These are phyloP conservation scores for Cercospora sp. DNA, from an alignment of 2,329 filamentous ascomycete species.

Conservation along the genomic window DNA sequence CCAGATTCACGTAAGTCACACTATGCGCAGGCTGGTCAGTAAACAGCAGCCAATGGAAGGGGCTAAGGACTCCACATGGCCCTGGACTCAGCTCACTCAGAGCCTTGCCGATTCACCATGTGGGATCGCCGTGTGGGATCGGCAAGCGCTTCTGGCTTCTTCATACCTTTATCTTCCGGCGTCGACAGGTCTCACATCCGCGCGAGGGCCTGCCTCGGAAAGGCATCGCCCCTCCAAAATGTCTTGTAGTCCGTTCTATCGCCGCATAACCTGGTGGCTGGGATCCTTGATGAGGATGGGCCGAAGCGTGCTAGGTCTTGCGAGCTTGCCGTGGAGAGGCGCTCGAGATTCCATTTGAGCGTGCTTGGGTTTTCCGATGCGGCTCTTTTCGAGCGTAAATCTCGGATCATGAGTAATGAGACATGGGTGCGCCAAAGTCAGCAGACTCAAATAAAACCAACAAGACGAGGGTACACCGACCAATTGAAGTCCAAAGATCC, in stretches of 20 bases:
- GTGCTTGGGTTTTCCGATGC: conserved; percentile 1
- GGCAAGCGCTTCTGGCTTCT: not conserved
- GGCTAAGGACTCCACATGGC: not conserved
- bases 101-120: not conserved
- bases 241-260: not conserved
- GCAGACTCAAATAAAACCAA: not conserved
- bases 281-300: conserved; percentile 5
- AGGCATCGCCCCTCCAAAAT: conserved; percentile 13
- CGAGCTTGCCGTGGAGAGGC: conserved; percentile 3
- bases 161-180: conserved; percentile 30
- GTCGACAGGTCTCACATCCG: conserved; percentile 28
- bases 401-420: conserved; percentile 3
- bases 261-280: conserved; percentile 2
- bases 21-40: conserved; percentile 17
- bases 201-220: conserved; percentile 22
- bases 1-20: conserved; percentile 22
- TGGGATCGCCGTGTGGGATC: conserved; percentile 2
- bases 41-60: conserved; percentile 16
- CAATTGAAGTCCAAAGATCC: conserved; percentile 3
- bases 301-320: conserved; percentile 5
- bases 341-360: not conserved
- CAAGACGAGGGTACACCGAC: conserved; percentile 4
- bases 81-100: not conserved
- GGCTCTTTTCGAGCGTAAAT: conserved; percentile 10
- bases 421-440: conserved; percentile 9